Evolutionary conservation across 2,329 filamentous ascomycete species (phyloP), one percentile per base, ranked within the genome.

Genomic region (Lithohypha guttulata): DNA sequence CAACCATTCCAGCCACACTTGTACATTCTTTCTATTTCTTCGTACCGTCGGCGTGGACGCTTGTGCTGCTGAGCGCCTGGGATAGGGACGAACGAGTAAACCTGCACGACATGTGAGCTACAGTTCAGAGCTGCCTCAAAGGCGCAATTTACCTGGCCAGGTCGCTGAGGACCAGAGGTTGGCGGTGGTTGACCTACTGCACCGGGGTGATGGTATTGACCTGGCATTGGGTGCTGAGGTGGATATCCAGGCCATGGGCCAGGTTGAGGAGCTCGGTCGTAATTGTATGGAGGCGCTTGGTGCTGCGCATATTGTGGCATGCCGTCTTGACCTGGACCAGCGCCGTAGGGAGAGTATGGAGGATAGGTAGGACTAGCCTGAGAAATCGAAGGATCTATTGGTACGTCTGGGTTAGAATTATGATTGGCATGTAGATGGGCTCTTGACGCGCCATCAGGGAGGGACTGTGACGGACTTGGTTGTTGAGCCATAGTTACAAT

Each of bases 1-100:
- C 91, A 98, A 6, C 87, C 87, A 50, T 95, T 89, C 84, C 86
- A 96, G 18, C 89, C 91, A 57, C 91, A 98, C 64, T 96, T 96
- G 70, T 98, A 96, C 91, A 98, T 96, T 57, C 91, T 80, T 68
- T 98, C 91, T 53, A 98, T 98, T 60, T 98, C 91, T 63, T 98
- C 91, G 55, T 95, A 98, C 39, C 91, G 77, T 54, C 91, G 73
- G 48, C 91, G 77, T 9, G 91, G 91, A 42, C 91, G 78, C 69
- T 98, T 98, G 61, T 96, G 89, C 59, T 98, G 91, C 59, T 95
- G 87, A 9, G 51, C 85, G 48, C 91, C 91, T 2, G 91, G 91
- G 54, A 96, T 96, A 0, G 91, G 89, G 21, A 96, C 91, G 56
- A 98, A 96, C 0, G 87, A 95, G 60, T 96, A 96, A 27, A 98